Conservation (phyloP, 306 rosid species). For the Citrullus colocynthis region DNA sequence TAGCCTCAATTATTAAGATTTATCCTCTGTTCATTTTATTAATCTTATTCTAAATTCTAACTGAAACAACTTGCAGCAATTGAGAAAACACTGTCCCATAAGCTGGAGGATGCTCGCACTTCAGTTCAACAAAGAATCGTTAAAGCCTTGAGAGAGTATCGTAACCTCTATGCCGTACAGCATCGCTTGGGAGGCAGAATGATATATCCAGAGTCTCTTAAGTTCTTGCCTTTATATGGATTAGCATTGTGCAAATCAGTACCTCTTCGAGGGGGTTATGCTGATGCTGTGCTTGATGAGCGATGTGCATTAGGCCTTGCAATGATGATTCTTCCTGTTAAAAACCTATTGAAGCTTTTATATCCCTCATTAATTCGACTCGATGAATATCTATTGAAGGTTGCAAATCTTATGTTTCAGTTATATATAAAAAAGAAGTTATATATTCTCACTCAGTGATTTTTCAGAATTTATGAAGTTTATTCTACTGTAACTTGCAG, state of each 20-base stretch:
- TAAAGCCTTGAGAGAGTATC: conserved; percentile 77
- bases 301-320: conserved; percentile 83
- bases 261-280: conserved; percentile 85
- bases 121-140: conserved; percentile 68
- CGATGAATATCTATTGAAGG: conserved; percentile 77
- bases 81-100: conserved; percentile 75
- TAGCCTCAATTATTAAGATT: neutral
- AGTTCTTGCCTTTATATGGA: conserved; percentile 67
- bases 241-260: conserved; percentile 71
- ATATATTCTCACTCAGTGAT: neutral
- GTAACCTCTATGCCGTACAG: conserved; percentile 86
- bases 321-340: conserved; percentile 74
- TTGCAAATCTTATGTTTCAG: conserved; percentile 13
- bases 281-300: conserved; percentile 75
- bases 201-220: conserved; percentile 91
- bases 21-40: neutral
- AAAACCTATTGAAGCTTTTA: conserved; percentile 65
- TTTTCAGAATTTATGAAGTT: conserved; percentile 8
- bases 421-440: neutral
- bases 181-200: conserved; percentile 83
- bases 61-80: conserved; percentile 55
- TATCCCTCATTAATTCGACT: conserved; percentile 77
- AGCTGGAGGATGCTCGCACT: conserved; percentile 84
- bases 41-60: neutral
- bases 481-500: conserved; percentile 27